phyloP scores from a whole-genome alignment of 495 filamentous ascomycete species.

The Hypoxylon crocopeplum region DNA sequence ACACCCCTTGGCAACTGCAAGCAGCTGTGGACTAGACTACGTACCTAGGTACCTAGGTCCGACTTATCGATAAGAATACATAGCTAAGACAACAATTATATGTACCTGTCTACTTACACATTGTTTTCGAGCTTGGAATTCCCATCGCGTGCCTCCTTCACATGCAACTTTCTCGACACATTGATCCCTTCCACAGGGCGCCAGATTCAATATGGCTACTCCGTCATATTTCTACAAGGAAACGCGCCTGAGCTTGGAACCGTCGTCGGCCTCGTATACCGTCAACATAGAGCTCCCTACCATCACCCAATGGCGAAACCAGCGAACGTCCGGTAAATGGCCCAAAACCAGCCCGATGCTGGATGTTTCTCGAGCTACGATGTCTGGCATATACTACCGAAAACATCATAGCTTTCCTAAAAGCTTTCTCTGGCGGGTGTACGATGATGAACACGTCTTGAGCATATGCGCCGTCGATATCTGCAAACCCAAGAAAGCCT shows the following conservation, averaged over 20 bases:
- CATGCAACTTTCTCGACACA: conserved; percentile 9
- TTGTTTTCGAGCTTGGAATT: conserved; percentile 31
- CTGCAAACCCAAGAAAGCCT: conserved; percentile 67
- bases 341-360: conserved; percentile 48
- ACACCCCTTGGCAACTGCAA: no score
- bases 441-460: conserved; percentile 80
- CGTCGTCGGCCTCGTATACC: conserved; percentile 69
- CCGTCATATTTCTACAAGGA: conserved; percentile 76
- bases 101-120: background rate
- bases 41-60: background rate
- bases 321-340: conserved; percentile 43
- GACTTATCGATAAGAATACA: conserved; percentile 27
- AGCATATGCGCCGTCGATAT: conserved; percentile 86
- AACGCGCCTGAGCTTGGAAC: conserved; percentile 81
- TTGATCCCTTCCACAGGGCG: conserved; percentile 19
- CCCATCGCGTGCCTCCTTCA: conserved; percentile 13
- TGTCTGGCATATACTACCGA: conserved; percentile 85
- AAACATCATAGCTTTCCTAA: conserved; percentile 75
- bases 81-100: conserved; percentile 6
- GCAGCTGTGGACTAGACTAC: no score
- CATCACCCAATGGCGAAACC: conserved; percentile 41
- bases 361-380: conserved; percentile 72
- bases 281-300: conserved; percentile 77
- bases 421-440: conserved; percentile 86
- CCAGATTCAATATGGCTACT: conserved; percentile 52